phyloP scores from a whole-genome alignment of 192 early-diverging fungal species.

The Backusella parvicylindrica region DNA sequence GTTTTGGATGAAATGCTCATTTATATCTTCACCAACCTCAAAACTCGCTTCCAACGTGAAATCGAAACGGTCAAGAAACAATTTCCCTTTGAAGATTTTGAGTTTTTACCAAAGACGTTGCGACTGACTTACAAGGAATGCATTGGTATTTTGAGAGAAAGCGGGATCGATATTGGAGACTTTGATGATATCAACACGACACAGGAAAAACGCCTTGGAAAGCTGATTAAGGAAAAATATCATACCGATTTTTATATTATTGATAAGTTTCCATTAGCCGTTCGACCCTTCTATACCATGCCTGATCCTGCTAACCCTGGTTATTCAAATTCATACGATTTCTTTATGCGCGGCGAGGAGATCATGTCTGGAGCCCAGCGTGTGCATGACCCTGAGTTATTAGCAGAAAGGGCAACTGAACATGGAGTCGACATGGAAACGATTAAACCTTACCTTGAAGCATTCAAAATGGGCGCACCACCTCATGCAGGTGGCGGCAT shows the following conservation, averaged over 20 bases:
- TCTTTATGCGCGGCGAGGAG: slow-evolving; percentile 99
- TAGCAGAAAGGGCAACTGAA: slow-evolving; percentile 72
- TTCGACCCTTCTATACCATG: slow-evolving; percentile 99
- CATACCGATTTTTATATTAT: slow-evolving; percentile 98
- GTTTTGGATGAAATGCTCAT: slow-evolving; percentile 91
- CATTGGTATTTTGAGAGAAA: slow-evolving; percentile 80
- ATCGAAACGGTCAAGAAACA: slow-evolving; percentile 84
- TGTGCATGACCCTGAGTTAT: slow-evolving; percentile 84
- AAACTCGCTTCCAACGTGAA: slow-evolving; percentile 79
- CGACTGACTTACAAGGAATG: slow-evolving; percentile 88
- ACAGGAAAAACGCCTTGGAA: slow-evolving; percentile 79
- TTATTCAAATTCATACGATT: slow-evolving; percentile 99
- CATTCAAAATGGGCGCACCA: slow-evolving; percentile 93
- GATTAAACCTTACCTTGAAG: slow-evolving; percentile 91
- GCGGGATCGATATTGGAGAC: slow-evolving; percentile 87
- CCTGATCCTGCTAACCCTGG: slow-evolving; percentile 81
- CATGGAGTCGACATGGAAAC: slow-evolving; percentile 73
- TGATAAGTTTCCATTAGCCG: slow-evolving; percentile 96
- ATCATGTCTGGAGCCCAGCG: slow-evolving; percentile 99
- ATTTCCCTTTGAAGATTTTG: slow-evolving; percentile 89
- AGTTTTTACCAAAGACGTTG: slow-evolving; percentile 80
- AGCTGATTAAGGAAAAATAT: slow-evolving; percentile 90
- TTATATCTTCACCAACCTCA: slow-evolving; percentile 86
- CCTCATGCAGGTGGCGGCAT: slow-evolving; percentile 98
- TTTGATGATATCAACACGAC: slow-evolving; percentile 91